Base-by-base conservation (phyloP, 2,329 filamentous ascomycete genomes). In the Biscogniauxia sp. region DNA sequence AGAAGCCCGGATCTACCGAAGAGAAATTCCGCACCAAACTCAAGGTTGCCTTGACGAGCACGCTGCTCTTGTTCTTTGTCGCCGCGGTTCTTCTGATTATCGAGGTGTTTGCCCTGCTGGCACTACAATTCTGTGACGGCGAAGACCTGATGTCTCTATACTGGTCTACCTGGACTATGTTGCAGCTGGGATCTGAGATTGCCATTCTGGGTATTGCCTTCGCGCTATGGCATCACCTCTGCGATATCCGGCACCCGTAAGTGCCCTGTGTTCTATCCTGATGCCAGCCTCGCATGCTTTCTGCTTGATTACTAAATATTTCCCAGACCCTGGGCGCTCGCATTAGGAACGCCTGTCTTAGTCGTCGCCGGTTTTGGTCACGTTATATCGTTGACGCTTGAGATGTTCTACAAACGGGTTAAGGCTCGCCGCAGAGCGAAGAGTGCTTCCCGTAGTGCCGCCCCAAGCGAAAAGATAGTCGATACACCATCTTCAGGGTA, bases 111-210 rank as follows among this genome's bases (percentile, higher is more conserved):
- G 74, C 76, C 11, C 77, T 85, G 19, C 67, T 85, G 59, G 81
- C 81, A 0, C 71, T 85, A 4, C 82, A 87, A 64, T 87, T 84
- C 64, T 87, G 84, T 64, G 82, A 84, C 45, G 84, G 83, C 9
- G 84, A 87, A 66, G 81, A 86, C 65, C 77, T 87, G 58, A 85
- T 86, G 74, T 79, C 80, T 1, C 73, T 87, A 0, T 86, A 85
- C 71, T 87, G 84, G 84, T 81, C 84, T 0, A 85, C 84, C 1
- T 87, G 84, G 82, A 84, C 82, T 20, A 83, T 85, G 78, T 75
- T 85, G 5, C 84, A 87, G 66, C 74, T 86, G 2, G 84, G 84
- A 5, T 82, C 82, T 1, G 74, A 84, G 61, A 85, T 86, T 41
- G 84, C 84, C 60, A 84, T 86, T 67, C 70, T 70, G 13, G 84